These are phyloP conservation scores for Penicillium daleae DNA, from an alignment of 495 filamentous ascomycete species.

Conservation along the genomic window DNA sequence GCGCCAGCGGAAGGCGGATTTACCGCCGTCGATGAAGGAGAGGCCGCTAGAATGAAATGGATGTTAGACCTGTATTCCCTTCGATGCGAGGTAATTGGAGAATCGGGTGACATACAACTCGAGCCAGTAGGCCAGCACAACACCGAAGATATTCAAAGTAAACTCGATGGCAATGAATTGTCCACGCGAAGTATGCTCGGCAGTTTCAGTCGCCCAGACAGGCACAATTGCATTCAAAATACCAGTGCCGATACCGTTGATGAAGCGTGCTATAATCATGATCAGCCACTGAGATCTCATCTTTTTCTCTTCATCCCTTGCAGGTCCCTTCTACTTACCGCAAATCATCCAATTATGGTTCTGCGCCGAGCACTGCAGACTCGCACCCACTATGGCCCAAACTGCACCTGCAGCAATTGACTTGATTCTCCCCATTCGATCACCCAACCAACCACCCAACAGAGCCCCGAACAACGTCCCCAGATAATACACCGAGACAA, in stretches of 20 bases:
- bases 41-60: conserved; percentile 42
- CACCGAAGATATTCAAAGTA: conserved; percentile 73
- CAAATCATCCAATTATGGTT: conserved; percentile 75
- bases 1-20: conserved; percentile 63
- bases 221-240: conserved; percentile 73
- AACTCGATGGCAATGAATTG: conserved; percentile 76
- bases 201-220: conserved; percentile 72
- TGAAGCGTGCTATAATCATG: conserved; percentile 50
- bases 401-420: conserved; percentile 59
- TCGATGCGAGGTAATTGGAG: background rate
- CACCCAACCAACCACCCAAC: conserved; percentile 63
- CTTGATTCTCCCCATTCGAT: conserved; percentile 64
- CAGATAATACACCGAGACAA: conserved; percentile 72
- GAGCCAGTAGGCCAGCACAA: conserved; percentile 74
- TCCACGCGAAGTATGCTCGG: conserved; percentile 68
- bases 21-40: conserved; percentile 59
- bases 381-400: conserved; percentile 63
- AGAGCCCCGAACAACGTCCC: conserved; percentile 65
- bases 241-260: conserved; percentile 75
- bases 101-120: conserved; percentile 56
- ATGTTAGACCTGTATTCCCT: conserved; percentile 21
- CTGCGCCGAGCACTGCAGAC: conserved; percentile 64
- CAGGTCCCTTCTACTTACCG: conserved; percentile 39
- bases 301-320: background rate
- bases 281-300: background rate